Percentiles rank a stretch among this genome's conserved stretches.
phyloP scores from a whole-genome alignment of 352 stramenopile species.

The Phytophthora colocasiae region DNA sequence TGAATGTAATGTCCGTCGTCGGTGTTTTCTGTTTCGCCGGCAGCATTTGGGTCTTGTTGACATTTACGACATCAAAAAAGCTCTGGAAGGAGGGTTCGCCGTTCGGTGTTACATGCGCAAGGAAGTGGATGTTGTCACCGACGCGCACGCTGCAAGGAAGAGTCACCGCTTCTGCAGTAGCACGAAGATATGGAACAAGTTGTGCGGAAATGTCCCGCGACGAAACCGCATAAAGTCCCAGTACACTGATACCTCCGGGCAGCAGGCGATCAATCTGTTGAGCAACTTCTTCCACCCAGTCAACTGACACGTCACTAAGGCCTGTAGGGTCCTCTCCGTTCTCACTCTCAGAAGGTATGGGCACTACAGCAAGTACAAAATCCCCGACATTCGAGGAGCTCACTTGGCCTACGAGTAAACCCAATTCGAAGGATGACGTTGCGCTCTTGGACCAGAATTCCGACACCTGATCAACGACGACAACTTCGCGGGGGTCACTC shows the following conservation, averaged over 20 bases:
- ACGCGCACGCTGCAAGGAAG: conserved; percentile 22
- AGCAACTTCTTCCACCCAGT: conserved; percentile 72
- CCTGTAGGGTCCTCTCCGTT: conserved; percentile 30
- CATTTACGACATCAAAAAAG: conserved; percentile 48
- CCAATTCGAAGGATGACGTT: conserved; percentile 55
- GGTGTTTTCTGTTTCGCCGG: conserved; percentile 33
- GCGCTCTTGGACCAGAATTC: conserved; percentile 27
- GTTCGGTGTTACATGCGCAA: conserved; percentile 48
- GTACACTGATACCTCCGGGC: conserved; percentile 57
- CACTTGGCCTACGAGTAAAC: conserved; percentile 67
- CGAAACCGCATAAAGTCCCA: conserved; percentile 70
- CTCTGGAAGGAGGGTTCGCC: conserved; percentile 25
- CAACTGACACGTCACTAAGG: conserved; percentile 64
- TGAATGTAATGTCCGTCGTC: conserved; percentile 29
- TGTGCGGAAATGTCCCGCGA: conserved; percentile 39
- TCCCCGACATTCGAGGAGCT: conserved; percentile 42
- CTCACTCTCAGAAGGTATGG: conserved; percentile 60
- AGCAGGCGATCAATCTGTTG: conserved; percentile 77
- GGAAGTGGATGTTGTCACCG: conserved; percentile 44
- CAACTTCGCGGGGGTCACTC: conserved; percentile 36
- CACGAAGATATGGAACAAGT: conserved; percentile 60
- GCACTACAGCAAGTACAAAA: conserved; percentile 54
- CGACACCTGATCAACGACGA: conserved; percentile 39
- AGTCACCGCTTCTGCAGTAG: conserved; percentile 44
- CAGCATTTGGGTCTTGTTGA: conserved; percentile 42